A percentile compares a stretch with the other conserved stretches of the same genome.
phyloP scores from a whole-genome alignment of 768 basidiomycete species.

The Heimioporus sp. region DNA sequence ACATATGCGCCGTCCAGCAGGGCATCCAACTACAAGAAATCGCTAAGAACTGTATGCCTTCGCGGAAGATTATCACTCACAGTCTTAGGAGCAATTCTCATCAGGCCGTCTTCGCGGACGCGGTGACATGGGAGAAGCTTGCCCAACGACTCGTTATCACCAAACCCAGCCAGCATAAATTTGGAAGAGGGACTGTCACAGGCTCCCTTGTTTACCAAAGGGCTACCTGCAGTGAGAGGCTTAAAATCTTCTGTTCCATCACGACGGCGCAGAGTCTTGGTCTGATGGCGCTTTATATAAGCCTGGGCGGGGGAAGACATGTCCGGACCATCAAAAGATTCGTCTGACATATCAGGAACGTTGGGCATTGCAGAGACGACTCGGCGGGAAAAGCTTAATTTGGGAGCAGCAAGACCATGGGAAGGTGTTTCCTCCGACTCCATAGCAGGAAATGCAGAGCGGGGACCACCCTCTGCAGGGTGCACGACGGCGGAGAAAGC shows the following conservation, averaged over 20 bases:
- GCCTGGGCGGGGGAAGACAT: slow-evolving; percentile 82
- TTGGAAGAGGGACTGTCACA: slow-evolving; percentile 60
- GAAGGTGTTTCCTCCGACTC: slow-evolving; percentile 28
- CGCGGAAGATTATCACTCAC: slow-evolving; percentile 43
- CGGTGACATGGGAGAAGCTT: slow-evolving; percentile 93
- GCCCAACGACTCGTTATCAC: slow-evolving; percentile 89
- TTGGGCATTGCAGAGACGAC: slow-evolving; percentile 72
- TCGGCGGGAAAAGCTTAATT: slow-evolving; percentile 56
- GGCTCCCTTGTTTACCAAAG: slow-evolving; percentile 40
- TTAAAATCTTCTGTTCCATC: slow-evolving; percentile 83
- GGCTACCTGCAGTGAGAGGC: slow-evolving; percentile 66
- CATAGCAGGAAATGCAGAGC: slow-evolving; percentile 44
- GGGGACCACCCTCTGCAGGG: slow-evolving; percentile 39
- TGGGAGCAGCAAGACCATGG: slow-evolving; percentile 24
- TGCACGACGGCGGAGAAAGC: slow-evolving; percentile 62
- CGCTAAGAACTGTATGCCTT: neutral
- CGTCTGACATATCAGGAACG: slow-evolving; percentile 51
- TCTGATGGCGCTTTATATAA: slow-evolving; percentile 73
- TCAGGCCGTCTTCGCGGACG: slow-evolving; percentile 92
- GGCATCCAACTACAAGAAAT: slow-evolving; percentile 59
- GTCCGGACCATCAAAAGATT: slow-evolving; percentile 54
- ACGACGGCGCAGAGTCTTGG: slow-evolving; percentile 73
- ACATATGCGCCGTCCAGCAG: slow-evolving; percentile 76
- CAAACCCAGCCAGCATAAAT: slow-evolving; percentile 68
- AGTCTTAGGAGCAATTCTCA: slow-evolving; percentile 81